phyloP scores from a whole-genome alignment of 1,139 yeast species.

The Yamadazyma mexicana region DNA sequence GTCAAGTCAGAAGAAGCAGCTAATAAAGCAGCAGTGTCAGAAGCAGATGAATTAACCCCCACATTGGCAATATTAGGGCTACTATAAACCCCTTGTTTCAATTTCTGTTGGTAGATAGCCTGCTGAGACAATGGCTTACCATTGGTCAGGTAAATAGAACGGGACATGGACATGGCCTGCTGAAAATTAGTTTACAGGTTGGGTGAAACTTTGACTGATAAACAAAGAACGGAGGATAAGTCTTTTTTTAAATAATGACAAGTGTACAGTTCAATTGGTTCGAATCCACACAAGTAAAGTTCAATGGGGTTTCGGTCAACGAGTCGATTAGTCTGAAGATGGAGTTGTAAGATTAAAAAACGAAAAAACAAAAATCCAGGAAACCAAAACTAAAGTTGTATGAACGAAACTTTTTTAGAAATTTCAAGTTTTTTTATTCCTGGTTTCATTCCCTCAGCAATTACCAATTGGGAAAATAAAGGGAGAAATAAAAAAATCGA shows the following conservation, averaged over 20 bases:
- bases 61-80: slow-evolving; percentile 67
- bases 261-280: too few species aligned
- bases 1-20: slow-evolving; percentile 68
- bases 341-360: too few species aligned
- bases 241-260: too few species aligned
- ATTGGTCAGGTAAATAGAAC: slow-evolving; percentile 60
- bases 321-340: too few species aligned
- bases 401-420: not conserved
- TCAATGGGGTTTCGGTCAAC: too few species aligned
- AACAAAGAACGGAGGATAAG: too few species aligned
- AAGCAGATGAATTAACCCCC: slow-evolving; percentile 70
- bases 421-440: not conserved
- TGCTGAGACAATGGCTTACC: slow-evolving; percentile 73
- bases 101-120: slow-evolving; percentile 75
- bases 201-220: too few species aligned
- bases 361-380: too few species aligned
- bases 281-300: too few species aligned
- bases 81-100: slow-evolving; percentile 71
- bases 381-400: too few species aligned
- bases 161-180: slow-evolving; percentile 30
- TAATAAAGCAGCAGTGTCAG: slow-evolving; percentile 74
- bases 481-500: not conserved
- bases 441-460: not conserved
- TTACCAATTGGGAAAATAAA: not conserved
- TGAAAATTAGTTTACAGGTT: too few species aligned